Evolutionary conservation across 768 basidiomycete genomes (phyloP), one percentile per base, ranked within the genome.

Genomic region (Suillus discolor): DNA sequence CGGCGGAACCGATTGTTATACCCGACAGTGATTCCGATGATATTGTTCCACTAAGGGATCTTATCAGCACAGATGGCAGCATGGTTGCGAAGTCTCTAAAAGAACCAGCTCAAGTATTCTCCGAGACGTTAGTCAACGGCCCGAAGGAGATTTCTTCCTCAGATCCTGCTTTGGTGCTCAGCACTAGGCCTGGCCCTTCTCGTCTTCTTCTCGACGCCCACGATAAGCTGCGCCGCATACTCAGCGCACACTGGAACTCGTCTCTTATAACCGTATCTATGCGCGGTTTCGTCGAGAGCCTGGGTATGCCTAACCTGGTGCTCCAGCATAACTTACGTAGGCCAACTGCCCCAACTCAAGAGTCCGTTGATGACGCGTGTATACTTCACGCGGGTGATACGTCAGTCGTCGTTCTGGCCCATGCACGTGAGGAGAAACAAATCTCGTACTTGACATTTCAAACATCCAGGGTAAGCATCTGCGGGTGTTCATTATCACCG

Each of bases 301-400:
- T 79, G n/a, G 68, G 75, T 67, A 60, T 72, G 5, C 55, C 47
- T 47, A 15, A 61, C 31, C 64, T 75, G 9, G 71, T 72, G 57
- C 68, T 68, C 39, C 57, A 61, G 62, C 57, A 41, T 28, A 61
- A 62, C n/a, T 47, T 71, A 64, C 74, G 67, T 57, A 71, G 68
- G n/a, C 72, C 73, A 41, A 25, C 64, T 60, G 65, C 44, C 36
- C 72, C 70, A 15, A 65, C 66, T 0, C 72, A 74, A 66, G 81
- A 79, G 39, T 68, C 69, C 25, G 71, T 85, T 28, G 80, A 84
- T 38, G 84, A 83, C 65, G 79, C 80, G 6, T 84, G 83, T 64
- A 57, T 81, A 9, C 51, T 83, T 41, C 62, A 62, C 6, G 65
- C 70, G 31, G 71, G 72, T 8, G 69, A 72, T 61, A 69, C 70